Conservation (phyloP, 1,284 basidiomycete species). For the Cystobasidiaceae sp. region DNA sequence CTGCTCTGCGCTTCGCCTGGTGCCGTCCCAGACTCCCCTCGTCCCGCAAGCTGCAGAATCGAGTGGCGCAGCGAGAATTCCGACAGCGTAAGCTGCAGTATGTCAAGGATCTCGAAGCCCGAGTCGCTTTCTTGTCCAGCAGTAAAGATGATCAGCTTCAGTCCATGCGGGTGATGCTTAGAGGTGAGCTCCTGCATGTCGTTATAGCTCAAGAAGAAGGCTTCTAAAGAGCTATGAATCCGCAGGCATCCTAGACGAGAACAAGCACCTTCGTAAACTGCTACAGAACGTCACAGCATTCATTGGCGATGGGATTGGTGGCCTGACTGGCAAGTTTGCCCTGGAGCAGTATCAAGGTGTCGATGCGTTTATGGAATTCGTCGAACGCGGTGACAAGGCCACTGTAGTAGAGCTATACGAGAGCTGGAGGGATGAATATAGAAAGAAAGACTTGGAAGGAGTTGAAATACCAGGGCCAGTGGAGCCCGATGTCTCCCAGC, state of each 20-base stretch:
- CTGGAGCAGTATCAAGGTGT: slow-evolving; percentile 3
- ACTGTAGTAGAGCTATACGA: slow-evolving; percentile 13
- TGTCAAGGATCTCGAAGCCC: slow-evolving; percentile 29
- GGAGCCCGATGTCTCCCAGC: no score
- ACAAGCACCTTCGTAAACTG: slow-evolving; percentile 29
- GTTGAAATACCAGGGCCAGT: background rate
- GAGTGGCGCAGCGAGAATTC: slow-evolving; percentile 31
- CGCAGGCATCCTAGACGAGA: slow-evolving; percentile 30
- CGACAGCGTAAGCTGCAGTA: slow-evolving; percentile 32
- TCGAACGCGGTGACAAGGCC: background rate
- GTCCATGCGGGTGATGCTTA: slow-evolving; percentile 18
- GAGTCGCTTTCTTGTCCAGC: slow-evolving; percentile 25
- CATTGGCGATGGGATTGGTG: slow-evolving; percentile 21
- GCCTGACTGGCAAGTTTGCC: background rate
- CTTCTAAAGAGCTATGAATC: background rate
- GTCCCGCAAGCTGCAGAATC: slow-evolving; percentile 27
- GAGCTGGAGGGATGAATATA: slow-evolving; percentile 23
- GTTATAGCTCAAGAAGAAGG: background rate
- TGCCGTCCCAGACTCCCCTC: slow-evolving; percentile 3
- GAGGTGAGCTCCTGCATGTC: background rate
- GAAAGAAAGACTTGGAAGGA: background rate
- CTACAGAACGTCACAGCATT: slow-evolving; percentile 18
- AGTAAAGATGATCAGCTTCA: slow-evolving; percentile 29
- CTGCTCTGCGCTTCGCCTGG: background rate
- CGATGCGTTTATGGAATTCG: slow-evolving; percentile 19